Conservation (phyloP, 371 early-diverging fungal species). For the Phascolomyces articulosus region DNA sequence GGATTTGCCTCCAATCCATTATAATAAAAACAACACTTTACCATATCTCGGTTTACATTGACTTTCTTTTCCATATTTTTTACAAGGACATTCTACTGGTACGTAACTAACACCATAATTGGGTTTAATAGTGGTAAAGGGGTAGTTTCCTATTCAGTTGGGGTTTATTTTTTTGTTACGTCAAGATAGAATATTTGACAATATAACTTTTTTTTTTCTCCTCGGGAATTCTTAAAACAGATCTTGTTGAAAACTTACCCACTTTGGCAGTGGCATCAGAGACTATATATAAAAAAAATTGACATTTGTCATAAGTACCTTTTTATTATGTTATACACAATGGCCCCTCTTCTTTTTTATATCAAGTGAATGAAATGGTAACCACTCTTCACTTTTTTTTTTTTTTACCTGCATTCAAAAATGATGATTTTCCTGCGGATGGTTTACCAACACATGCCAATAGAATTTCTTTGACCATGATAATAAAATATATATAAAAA, state of each 20-base stretch:
- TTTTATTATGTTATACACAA: too few relatives aligned
- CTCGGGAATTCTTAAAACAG: too few relatives aligned
- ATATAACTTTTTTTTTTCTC: too few relatives aligned
- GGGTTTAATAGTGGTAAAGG: conserved; percentile 85
- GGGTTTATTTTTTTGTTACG: not conserved
- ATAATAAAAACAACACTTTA: too few relatives aligned
- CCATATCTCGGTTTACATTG: conserved; percentile 77
- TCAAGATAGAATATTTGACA: too few relatives aligned
- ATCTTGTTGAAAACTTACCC: conserved; percentile 35
- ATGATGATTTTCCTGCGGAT: conserved; percentile 74
- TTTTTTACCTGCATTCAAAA: conserved; percentile 63
- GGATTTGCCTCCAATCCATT: too few relatives aligned
- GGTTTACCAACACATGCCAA: conserved; percentile 84
- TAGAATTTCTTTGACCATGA: conserved; percentile 59
- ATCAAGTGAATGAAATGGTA: too few relatives aligned
- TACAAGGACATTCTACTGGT: conserved; percentile 73
- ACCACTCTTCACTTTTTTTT: too few relatives aligned
- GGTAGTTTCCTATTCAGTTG: conserved; percentile 72
- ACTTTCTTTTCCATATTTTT: conserved; percentile 48
- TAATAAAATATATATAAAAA: not conserved
- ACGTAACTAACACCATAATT: conserved; percentile 80
- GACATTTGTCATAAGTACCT: not conserved
- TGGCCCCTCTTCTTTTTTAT: too few relatives aligned
- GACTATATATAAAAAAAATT: conserved; percentile 38
- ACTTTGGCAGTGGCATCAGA: conserved; percentile 84